Percentiles rank a stretch among this genome's conserved stretches.
phyloP scores from a whole-genome alignment of 306 rosid species.

The Neltuma alba region DNA sequence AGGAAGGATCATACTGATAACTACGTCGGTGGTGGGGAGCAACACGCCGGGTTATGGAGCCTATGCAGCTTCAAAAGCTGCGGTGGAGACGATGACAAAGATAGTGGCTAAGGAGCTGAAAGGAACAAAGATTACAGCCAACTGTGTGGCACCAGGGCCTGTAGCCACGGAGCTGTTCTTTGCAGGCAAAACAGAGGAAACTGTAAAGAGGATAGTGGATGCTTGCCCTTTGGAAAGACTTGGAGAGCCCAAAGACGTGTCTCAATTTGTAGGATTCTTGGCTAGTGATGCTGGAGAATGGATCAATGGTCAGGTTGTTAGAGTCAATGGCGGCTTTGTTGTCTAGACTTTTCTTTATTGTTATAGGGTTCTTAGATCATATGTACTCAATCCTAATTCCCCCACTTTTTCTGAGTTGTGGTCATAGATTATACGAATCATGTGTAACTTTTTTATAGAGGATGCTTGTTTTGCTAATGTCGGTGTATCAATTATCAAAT shows the following conservation, averaged over 20 bases:
- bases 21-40: constrained; percentile 34
- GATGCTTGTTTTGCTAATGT: too few species aligned
- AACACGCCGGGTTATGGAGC: constrained; percentile 45
- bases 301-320: constrained; percentile 58
- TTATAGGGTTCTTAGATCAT: too few species aligned
- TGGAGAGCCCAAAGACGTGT: constrained; percentile 50
- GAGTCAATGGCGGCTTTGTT: constrained; percentile 51
- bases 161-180: constrained; percentile 53
- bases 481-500: too few species aligned
- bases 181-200: constrained; percentile 46
- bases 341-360: not conserved
- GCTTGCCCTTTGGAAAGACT: constrained; percentile 53
- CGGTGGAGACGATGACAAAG: constrained; percentile 56
- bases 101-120: constrained; percentile 58
- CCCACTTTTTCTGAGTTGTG: too few species aligned
- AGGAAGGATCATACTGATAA: constrained; percentile 50
- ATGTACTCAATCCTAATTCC: too few species aligned
- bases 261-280: constrained; percentile 51
- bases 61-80: constrained; percentile 56
- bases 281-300: constrained; percentile 55
- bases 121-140: constrained; percentile 47
- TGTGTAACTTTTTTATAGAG: too few species aligned
- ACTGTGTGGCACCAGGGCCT: constrained; percentile 60
- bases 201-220: constrained; percentile 27
- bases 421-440: too few species aligned